phyloP scores from a whole-genome alignment of 495 filamentous ascomycete genomes.

The Talaromyces borbonicus region DNA sequence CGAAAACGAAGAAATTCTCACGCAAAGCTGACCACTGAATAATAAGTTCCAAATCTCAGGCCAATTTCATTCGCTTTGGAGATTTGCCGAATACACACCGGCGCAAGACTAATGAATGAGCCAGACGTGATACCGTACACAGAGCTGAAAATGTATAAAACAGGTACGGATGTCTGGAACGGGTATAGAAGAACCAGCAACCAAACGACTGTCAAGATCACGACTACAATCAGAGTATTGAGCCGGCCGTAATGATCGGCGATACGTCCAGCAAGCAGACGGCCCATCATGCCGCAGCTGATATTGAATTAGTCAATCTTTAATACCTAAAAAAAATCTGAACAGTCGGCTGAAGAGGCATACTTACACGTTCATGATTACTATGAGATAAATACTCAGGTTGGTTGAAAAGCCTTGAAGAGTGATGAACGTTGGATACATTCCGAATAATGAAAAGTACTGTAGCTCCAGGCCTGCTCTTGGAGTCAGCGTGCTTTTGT shows the following conservation, averaged over 20 bases:
- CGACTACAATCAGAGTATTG: slow-evolving; percentile 39
- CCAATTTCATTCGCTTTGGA: slow-evolving; percentile 55
- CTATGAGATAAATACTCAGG: slow-evolving; percentile 25
- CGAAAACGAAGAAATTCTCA: slow-evolving; percentile 12
- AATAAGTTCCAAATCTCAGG: slow-evolving; percentile 55
- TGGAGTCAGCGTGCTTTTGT: neutral
- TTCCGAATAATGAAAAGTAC: slow-evolving; percentile 40
- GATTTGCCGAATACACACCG: slow-evolving; percentile 52
- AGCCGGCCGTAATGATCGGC: slow-evolving; percentile 64
- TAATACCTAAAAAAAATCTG: neutral
- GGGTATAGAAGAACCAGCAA: slow-evolving; percentile 52
- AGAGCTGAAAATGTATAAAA: slow-evolving; percentile 47
- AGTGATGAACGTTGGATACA: slow-evolving; percentile 41
- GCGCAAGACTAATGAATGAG: slow-evolving; percentile 51
- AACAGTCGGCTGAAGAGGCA: neutral
- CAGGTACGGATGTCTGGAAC: slow-evolving; percentile 36
- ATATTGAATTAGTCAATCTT: slow-evolving; percentile 10
- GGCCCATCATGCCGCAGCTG: slow-evolving; percentile 38
- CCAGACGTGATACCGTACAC: slow-evolving; percentile 54
- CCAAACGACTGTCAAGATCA: slow-evolving; percentile 36
- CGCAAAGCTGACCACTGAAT: slow-evolving; percentile 55
- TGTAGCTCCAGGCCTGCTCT: slow-evolving; percentile 36
- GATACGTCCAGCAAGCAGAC: slow-evolving; percentile 57
- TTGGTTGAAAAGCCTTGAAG: slow-evolving; percentile 27
- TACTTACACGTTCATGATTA: slow-evolving; percentile 25